Conservation (phyloP, 345 rosid species). For the Geranium brycei region DNA sequence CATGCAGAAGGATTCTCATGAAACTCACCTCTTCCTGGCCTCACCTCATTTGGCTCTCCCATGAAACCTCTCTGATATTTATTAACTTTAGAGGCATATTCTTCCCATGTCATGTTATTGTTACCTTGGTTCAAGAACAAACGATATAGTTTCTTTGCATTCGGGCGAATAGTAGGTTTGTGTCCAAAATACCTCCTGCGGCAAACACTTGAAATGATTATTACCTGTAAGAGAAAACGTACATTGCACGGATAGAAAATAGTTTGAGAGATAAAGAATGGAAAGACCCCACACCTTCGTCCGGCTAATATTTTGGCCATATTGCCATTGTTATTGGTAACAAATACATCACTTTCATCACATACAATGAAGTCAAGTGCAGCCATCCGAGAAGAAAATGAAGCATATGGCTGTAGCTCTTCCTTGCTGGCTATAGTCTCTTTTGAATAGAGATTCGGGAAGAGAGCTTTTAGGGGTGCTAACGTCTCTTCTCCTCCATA, state of each 20-base stretch:
- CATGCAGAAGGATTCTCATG: slow-evolving; percentile 91
- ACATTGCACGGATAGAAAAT: neutral
- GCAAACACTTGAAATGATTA: neutral
- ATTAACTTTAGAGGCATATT: slow-evolving; percentile 61
- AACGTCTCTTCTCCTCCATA: slow-evolving; percentile 82
- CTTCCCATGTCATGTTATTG: slow-evolving; percentile 72
- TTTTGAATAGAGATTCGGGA: slow-evolving; percentile 80
- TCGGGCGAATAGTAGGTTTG: slow-evolving; percentile 90
- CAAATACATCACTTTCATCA: slow-evolving; percentile 90
- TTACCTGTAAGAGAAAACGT: slow-evolving; percentile 7
- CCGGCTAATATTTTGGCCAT: slow-evolving; percentile 95
- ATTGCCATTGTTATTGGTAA: slow-evolving; percentile 94
- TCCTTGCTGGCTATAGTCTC: slow-evolving; percentile 66
- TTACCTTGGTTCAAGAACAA: slow-evolving; percentile 52
- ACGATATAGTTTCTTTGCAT: slow-evolving; percentile 71
- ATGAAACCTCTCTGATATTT: slow-evolving; percentile 79
- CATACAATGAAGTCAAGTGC: slow-evolving; percentile 93
- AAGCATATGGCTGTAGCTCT: slow-evolving; percentile 63
- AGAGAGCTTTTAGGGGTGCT: slow-evolving; percentile 71
- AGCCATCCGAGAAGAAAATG: slow-evolving; percentile 94
- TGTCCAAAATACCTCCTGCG: slow-evolving; percentile 89
- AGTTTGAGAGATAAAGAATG: neutral
- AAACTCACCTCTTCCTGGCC: slow-evolving; percentile 95
- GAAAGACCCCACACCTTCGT: slow-evolving; percentile 40
- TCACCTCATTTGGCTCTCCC: slow-evolving; percentile 91